Base-by-base conservation (phyloP, 768 basidiomycete genomes). In the Lactarius evosmus region DNA sequence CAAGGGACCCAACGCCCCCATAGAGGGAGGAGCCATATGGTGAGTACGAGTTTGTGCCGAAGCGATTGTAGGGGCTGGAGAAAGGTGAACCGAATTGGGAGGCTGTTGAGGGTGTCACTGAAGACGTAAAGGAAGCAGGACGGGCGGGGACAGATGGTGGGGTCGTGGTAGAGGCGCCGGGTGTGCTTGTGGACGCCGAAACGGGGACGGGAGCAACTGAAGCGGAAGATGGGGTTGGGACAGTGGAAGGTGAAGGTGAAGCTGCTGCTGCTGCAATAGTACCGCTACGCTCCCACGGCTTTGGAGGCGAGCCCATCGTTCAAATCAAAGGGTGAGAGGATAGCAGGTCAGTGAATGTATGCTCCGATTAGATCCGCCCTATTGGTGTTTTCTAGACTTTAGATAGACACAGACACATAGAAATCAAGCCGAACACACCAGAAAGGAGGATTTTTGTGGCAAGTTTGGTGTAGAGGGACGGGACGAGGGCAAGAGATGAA, bases 301-400 rank as follows among this genome's bases (percentile, higher is more conserved):
- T 94, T 72, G 91, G 92, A 54, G 92, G 92, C 25, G 91, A 91
- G 40, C 82, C 85, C 91, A 93, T 92, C 46, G 73, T 69, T 8
- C 75, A 62, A 50, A 61, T 61, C 56, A 46, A 69, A 58, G 22
- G 63, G 58, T 33, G 57, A 67, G 52, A 34, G 40, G 40, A 57
- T 0, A 14, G 38, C 34, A 58, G n/a, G 50, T 22, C 22, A 27
- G n/a, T 19, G 7, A 16, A 22, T 12, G 22, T 22, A 17, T 56
- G 5, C 29, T 51, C 50, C 29, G 27, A 52, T 52, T 7, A 27
- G 51, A 32, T 12, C 4, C 8, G n/a, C 22, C 8, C n/a, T 49
- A 25, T 14, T 49, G 25, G 22, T 46, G 2, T 44, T 44, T 44
- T 44, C 41, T n/a, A 44, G 2, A n/a, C 5, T n/a, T 22, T 22